A percentile compares a stretch with the other conserved stretches of the same genome.
Evolutionary conservation across 345 rosid genomes (phyloP).

Genomic region (Moricandia arvensis): DNA sequence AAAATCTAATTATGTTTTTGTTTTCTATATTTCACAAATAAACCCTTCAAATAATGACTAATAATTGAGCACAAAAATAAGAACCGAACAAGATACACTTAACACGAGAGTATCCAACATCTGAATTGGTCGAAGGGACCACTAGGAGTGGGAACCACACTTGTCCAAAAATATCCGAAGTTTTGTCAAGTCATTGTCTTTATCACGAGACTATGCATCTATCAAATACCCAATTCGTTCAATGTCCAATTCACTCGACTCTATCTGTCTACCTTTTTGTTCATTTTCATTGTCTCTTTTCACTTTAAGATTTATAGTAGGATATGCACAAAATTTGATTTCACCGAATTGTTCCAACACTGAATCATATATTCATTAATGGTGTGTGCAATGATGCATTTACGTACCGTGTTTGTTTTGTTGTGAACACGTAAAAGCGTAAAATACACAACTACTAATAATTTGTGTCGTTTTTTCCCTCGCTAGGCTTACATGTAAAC

Average conservation of each 20-base stretch:
- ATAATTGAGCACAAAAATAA: too few relatives aligned
- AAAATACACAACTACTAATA: neutral
- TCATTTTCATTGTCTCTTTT: conserved; percentile 15
- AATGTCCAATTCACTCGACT: conserved; percentile 25
- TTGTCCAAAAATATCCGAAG: conserved; percentile 17
- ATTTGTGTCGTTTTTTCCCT: neutral
- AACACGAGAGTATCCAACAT: too few relatives aligned
- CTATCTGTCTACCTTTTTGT: conserved; percentile 33
- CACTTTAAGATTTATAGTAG: conserved; percentile 1
- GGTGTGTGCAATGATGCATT: neutral
- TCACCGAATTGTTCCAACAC: conserved; percentile 23
- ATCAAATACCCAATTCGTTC: conserved; percentile 19
- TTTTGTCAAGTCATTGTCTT: conserved; percentile 31
- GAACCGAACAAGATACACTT: too few relatives aligned
- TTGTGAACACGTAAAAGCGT: neutral
- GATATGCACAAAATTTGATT: neutral
- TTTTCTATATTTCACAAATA: too few relatives aligned
- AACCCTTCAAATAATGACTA: too few relatives aligned
- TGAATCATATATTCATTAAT: neutral
- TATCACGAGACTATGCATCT: neutral
- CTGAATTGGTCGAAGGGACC: too few relatives aligned
- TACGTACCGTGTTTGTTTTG: neutral
- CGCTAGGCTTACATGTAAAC: too few relatives aligned
- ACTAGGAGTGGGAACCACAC: too few relatives aligned
- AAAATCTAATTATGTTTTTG: too few relatives aligned